phyloP scores from a whole-genome alignment of 208 protist genomes.

The Spongospora subterranea region DNA sequence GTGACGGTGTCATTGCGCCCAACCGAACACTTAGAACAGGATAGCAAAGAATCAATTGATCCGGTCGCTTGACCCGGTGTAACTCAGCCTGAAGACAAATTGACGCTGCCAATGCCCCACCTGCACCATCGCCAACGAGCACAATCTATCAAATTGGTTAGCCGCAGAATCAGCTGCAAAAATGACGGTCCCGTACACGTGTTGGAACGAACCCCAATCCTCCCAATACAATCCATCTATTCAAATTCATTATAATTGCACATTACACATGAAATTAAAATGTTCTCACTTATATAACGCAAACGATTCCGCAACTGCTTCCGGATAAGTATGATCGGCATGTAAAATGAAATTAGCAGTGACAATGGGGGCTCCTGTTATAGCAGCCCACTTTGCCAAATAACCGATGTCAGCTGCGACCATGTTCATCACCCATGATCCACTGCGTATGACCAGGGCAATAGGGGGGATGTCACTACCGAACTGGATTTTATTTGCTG shows the following conservation, averaged over 20 bases:
- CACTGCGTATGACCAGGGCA: neutral
- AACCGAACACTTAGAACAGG: neutral
- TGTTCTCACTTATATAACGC: neutral
- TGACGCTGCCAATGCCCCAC: conserved; percentile 21
- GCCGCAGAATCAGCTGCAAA: neutral
- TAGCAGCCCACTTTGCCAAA: neutral
- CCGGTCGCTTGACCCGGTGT: neutral
- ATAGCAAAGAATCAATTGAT: neutral
- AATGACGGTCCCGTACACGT: neutral
- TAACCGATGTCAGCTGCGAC: conserved; percentile 49
- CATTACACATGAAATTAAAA: neutral
- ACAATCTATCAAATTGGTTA: neutral
- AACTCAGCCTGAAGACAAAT: conserved; percentile 27
- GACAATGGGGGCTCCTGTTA: conserved; percentile 3
- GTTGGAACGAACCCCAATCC: conserved; percentile 30
- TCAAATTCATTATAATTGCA: neutral
- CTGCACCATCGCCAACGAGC: neutral
- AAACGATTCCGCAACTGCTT: conserved; percentile 26
- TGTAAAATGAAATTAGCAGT: neutral
- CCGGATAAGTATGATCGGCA: conserved; percentile 2
- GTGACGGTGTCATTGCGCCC: neutral
- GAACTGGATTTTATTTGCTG: neutral
- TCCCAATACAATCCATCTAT: conserved; percentile 35
- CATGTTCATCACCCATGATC: neutral
- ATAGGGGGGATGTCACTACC: neutral